Base-by-base conservation (phyloP, 169 alveolate species). In the Cryptosporidium andersoni region DNA sequence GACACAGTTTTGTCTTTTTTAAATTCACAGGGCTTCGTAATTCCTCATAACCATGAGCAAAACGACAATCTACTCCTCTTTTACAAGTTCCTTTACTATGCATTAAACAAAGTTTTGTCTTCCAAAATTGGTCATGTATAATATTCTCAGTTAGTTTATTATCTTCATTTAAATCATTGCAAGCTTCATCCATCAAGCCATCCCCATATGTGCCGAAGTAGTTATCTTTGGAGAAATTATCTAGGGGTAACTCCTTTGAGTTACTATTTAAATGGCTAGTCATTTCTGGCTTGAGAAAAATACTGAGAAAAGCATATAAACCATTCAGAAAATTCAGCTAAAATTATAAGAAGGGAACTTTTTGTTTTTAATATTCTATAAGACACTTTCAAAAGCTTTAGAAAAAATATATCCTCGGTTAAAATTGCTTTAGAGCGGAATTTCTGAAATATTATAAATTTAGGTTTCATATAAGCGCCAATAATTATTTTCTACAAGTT, bases 31-130 rank as follows among this genome's bases (percentile, higher is more conserved):
- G 85, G 14, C 64, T 67, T 37, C 89, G 65, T 42, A 81, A 80
- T 43, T 81, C 89, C 48, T 80, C 74, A 65, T 49, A 58, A 45
- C 82, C 89, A 53, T 81, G 89, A 40, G 89, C 89, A 81, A 66
- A 81, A 8, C 66, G 64, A 52, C 89, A 81, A 25, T 64, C 48
- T 9, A 51, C 66, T 40, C 89, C 89, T 52, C 66, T 67, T 40
- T 66, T 81, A 45, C 89, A 81, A 2, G 51, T 49, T 4, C 89
- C 89, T 43, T 80, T 67, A 9, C 80, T 51, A 62, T 16, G 66
- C 81, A 81, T 66, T 36, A 66, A 60, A 36, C 89, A 81, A 39
- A 81, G 66, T 39, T 80, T 60, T 64, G 89, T 81, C 64, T 65
- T 81, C 80, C 89, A 66, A 43, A 45, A 74, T 43, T 74, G 85